Percentiles rank a stretch among this genome's conserved stretches.
Conservation (phyloP, 139 green algal genomes). For the Haematococcus lacustris region DNA sequence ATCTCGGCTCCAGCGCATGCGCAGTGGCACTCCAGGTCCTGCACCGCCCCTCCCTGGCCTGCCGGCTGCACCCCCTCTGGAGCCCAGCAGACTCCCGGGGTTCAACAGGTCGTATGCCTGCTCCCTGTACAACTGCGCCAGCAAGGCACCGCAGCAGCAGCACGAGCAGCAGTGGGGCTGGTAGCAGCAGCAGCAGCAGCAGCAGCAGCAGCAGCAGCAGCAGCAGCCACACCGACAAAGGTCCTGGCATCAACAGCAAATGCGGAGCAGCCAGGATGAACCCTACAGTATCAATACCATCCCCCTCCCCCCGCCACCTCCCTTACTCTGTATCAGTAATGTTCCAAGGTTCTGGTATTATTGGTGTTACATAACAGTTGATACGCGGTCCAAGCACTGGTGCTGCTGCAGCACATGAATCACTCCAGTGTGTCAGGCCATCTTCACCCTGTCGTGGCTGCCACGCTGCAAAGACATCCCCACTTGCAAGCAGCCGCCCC, state of each 20-base stretch:
- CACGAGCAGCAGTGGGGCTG: too few relatives aligned
- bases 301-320: too few relatives aligned
- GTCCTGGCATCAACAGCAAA: background rate
- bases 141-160: conserved; percentile 3
- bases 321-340: too few relatives aligned
- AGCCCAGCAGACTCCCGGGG: background rate
- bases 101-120: conserved; percentile 52
- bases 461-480: background rate
- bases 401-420: too few relatives aligned
- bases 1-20: conserved; percentile 36
- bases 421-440: too few relatives aligned
- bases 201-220: too few relatives aligned
- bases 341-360: too few relatives aligned
- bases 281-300: background rate
- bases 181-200: too few relatives aligned
- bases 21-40: conserved; percentile 10
- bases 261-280: background rate
- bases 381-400: too few relatives aligned
- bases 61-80: background rate
- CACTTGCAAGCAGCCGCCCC: conserved; percentile 8
- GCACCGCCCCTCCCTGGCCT: background rate
- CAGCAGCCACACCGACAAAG: too few relatives aligned
- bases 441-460: background rate
- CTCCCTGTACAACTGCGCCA: conserved; percentile 55
- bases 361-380: too few relatives aligned